These are phyloP conservation scores for Lipomyces chichibuensis DNA, from an alignment of 805 yeast species.

Conservation along the genomic window DNA sequence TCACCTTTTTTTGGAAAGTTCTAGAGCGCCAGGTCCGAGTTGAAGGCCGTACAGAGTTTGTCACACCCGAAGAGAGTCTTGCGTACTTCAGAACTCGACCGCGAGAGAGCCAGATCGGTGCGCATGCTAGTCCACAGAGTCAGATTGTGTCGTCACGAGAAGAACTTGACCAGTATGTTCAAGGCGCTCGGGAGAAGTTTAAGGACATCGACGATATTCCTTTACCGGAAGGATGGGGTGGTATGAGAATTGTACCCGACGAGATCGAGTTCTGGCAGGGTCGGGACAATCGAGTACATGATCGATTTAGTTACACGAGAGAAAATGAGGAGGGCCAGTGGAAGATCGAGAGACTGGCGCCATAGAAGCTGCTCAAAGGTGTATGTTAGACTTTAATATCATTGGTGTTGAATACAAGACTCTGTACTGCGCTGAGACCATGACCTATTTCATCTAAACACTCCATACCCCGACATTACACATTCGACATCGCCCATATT, in stretches of 20 bases:
- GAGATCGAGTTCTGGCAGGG: slow-evolving; percentile 99
- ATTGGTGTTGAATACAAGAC: background rate
- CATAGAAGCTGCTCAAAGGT: slow-evolving; percentile 9
- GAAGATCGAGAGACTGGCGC: slow-evolving; percentile 29
- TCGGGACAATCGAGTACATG: slow-evolving; percentile 84
- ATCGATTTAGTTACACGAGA: slow-evolving; percentile 55
- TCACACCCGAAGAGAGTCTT: slow-evolving; percentile 71
- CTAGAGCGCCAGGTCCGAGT: slow-evolving; percentile 90
- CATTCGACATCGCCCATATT: no score
- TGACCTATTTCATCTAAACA: background rate
- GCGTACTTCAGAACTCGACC: slow-evolving; percentile 87
- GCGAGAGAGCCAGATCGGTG: slow-evolving; percentile 90
- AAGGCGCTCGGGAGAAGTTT: slow-evolving; percentile 57
- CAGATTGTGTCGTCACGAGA: slow-evolving; percentile 59
- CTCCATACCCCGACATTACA: background rate
- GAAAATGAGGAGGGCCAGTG: slow-evolving; percentile 24
- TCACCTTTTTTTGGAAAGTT: slow-evolving; percentile 90
- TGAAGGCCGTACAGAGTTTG: slow-evolving; percentile 80
- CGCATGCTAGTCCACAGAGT: slow-evolving; percentile 95
- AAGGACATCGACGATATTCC: slow-evolving; percentile 68
- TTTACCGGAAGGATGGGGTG: slow-evolving; percentile 97
- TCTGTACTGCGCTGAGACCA: no score
- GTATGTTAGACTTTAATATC: background rate
- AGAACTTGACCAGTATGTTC: slow-evolving; percentile 61
- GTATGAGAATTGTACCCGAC: slow-evolving; percentile 80